phyloP scores from a whole-genome alignment of 768 basidiomycete species.

The Macrolepiota albuminosa region DNA sequence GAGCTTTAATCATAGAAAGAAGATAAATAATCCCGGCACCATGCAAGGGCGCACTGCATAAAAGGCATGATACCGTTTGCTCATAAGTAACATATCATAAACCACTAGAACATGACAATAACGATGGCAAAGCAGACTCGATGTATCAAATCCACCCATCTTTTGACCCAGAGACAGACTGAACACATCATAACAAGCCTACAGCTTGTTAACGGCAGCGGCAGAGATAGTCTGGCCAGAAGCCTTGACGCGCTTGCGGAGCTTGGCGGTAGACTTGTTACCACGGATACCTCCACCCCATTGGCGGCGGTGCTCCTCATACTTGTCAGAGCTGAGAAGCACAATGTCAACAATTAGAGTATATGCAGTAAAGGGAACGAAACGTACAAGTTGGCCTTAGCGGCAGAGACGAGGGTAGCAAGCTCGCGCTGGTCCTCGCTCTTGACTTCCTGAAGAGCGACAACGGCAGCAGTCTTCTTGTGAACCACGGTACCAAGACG shows the following conservation, averaged over 20 bases:
- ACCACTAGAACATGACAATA: constrained; percentile 11
- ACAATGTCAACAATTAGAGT: neutral
- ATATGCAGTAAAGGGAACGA: neutral
- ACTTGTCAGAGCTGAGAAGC: constrained; percentile 72
- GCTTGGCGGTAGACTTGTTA: constrained; percentile 90
- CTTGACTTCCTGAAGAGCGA: constrained; percentile 90
- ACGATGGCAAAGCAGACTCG: constrained; percentile 2
- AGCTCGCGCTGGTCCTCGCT: constrained; percentile 93
- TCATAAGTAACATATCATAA: constrained; percentile 14
- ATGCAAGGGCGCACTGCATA: constrained; percentile 16
- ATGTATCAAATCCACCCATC: constrained; percentile 6
- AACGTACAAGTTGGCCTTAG: constrained; percentile 96
- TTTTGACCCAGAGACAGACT: constrained; percentile 10
- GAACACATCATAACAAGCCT: constrained; percentile 18
- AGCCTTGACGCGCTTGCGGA: constrained; percentile 92
- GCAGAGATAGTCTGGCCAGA: constrained; percentile 62
- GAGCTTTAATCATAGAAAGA: neutral
- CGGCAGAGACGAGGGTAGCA: constrained; percentile 85
- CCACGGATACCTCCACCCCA: constrained; percentile 98
- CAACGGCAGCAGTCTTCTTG: constrained; percentile 95
- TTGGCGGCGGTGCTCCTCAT: constrained; percentile 83
- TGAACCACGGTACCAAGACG: constrained; percentile 97
- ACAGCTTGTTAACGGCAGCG: constrained; percentile 62
- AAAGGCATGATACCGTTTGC: constrained; percentile 12
- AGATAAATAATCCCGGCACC: constrained; percentile 2